These are phyloP conservation scores for Zygoascus ofunaensis DNA, from an alignment of 805 yeast genomes.

Conservation along the genomic window DNA sequence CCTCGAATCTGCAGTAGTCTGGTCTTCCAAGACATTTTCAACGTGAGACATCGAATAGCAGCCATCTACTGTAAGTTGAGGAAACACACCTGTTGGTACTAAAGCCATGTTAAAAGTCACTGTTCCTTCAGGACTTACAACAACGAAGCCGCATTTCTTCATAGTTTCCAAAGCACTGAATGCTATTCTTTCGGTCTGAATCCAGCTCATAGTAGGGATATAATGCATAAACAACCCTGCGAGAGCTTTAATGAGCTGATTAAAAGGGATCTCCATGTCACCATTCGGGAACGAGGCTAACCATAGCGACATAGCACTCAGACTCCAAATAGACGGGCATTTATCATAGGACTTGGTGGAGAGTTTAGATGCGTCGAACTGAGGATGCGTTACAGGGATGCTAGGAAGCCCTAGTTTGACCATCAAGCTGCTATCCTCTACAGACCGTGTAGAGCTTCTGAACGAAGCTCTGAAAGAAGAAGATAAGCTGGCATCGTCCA, in stretches of 20 bases:
- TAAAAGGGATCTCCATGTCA: conserved; percentile 10
- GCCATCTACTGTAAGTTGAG: conserved; percentile 27
- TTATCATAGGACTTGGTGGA: conserved; percentile 15
- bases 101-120: conserved; percentile 2
- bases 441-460: conserved; percentile 13
- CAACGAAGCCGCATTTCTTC: conserved; percentile 18
- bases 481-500: not conserved
- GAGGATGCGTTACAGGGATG: conserved; percentile 15
- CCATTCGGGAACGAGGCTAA: conserved; percentile 3
- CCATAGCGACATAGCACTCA: conserved; percentile 15
- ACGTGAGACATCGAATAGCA: conserved; percentile 24
- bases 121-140: conserved; percentile 8
- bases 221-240: conserved; percentile 19
- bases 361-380: conserved; percentile 15
- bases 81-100: conserved; percentile 26
- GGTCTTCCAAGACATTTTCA: conserved; percentile 4
- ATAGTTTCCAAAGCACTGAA: conserved; percentile 18
- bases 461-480: conserved; percentile 7
- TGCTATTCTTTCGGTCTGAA: conserved; percentile 26
- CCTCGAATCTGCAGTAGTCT: not conserved
- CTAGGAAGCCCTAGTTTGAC: conserved; percentile 15
- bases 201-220: conserved; percentile 25
- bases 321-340: conserved; percentile 17
- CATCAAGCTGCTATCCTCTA: conserved; percentile 15
- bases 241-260: conserved; percentile 15